Conservation (phyloP, 2,329 filamentous ascomycete genomes). For the Penicillium paneum region DNA sequence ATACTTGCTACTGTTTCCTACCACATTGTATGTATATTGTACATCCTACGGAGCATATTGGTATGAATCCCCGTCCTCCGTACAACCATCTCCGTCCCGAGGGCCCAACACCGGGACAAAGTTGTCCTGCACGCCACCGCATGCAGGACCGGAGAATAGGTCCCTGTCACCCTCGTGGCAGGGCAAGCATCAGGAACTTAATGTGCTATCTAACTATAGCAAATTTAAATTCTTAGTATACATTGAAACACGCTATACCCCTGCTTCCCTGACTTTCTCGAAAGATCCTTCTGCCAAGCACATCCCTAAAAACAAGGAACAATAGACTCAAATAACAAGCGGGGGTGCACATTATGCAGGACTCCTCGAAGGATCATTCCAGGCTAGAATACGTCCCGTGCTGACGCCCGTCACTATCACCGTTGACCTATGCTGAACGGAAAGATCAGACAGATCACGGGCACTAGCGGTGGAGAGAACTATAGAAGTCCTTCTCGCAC, state of each 20-base stretch:
- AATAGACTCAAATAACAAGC: background rate
- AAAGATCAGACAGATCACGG: background rate
- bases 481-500: background rate
- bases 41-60: too few relatives aligned
- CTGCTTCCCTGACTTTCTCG: constrained; percentile 6
- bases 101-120: background rate
- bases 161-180: constrained; percentile 8
- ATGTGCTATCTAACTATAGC: background rate
- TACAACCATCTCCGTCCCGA: background rate
- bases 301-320: constrained; percentile 3
- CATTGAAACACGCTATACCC: constrained; percentile 13
- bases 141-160: constrained; percentile 5
- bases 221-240: background rate
- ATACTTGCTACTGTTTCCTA: background rate
- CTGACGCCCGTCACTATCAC: constrained; percentile 1
- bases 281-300: constrained; percentile 8
- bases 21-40: background rate
- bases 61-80: background rate
- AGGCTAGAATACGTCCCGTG: background rate
- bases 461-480: background rate
- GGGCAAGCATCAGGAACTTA: constrained; percentile 4
- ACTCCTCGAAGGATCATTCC: background rate
- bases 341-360: background rate
- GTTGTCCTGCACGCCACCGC: background rate
- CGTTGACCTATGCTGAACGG: background rate